phyloP scores from a whole-genome alignment of 2,329 filamentous ascomycete genomes.

The Beauveria rudraprayagi region DNA sequence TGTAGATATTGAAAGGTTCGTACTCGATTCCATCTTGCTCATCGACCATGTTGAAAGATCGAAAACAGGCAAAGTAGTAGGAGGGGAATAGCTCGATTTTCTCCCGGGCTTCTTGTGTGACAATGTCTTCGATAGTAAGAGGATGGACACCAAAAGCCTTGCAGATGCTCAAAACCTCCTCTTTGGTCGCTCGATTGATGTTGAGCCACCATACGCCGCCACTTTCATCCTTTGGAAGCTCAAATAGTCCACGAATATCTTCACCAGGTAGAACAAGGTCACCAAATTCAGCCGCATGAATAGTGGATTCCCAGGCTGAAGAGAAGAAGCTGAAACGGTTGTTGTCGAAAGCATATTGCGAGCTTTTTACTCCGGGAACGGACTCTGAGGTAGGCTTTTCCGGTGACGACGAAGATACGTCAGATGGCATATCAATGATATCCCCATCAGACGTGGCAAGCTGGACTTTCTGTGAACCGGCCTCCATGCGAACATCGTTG shows the following conservation, averaged over 20 bases:
- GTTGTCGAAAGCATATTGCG: conserved; percentile 41
- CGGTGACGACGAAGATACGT: conserved; percentile 29
- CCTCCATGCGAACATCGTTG: conserved; percentile 25
- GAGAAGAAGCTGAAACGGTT: conserved; percentile 97
- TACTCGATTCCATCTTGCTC: conserved; percentile 76
- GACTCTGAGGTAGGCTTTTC: conserved; percentile 39
- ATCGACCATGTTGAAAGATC: conserved; percentile 75
- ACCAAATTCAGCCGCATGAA: conserved; percentile 82
- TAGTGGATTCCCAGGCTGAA: conserved; percentile 85
- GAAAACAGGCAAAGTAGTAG: conserved; percentile 97
- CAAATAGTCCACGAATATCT: conserved; percentile 80
- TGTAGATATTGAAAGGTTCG: conserved; percentile 93
- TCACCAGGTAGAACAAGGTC: conserved; percentile 86
- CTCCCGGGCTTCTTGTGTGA: conserved; percentile 89
- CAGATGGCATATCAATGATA: conserved; percentile 44
- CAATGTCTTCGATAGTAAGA: conserved; percentile 92
- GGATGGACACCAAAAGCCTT: conserved; percentile 94
- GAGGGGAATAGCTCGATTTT: conserved; percentile 97
- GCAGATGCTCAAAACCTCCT: conserved; percentile 80
- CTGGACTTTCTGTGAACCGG: conserved; percentile 23
- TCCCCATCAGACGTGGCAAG: conserved; percentile 49
- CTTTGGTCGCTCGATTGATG: conserved; percentile 80
- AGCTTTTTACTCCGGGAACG: conserved; percentile 28
- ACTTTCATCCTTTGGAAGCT: conserved; percentile 50
- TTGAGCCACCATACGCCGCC: conserved; percentile 99